Conservation (phyloP, 2,329 filamentous ascomycete genomes). For the Trichoderma endophyticum region DNA sequence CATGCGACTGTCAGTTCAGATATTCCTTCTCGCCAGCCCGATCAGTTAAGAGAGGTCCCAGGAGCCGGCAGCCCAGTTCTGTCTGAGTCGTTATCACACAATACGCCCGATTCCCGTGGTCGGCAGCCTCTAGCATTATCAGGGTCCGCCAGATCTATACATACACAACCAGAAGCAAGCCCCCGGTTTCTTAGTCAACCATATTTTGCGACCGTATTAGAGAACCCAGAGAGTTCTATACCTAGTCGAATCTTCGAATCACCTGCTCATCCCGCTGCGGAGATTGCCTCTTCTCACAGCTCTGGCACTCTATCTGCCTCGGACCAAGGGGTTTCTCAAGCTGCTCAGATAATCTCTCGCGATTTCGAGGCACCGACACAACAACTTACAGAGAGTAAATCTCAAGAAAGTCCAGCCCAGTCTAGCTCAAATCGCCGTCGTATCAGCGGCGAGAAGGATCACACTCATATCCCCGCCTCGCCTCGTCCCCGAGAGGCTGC, state of each 20-base stretch:
- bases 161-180: constrained; percentile 5
- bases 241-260: constrained; percentile 10
- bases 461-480: neutral
- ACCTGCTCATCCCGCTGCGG: neutral
- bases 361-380: constrained; percentile 21
- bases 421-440: neutral
- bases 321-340: constrained; percentile 25
- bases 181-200: constrained; percentile 16
- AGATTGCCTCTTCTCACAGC: neutral
- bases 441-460: neutral
- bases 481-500: neutral
- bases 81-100: neutral
- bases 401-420: constrained; percentile 4
- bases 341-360: constrained; percentile 27
- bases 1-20: constrained; percentile 17
- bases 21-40: constrained; percentile 31
- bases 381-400: constrained; percentile 21
- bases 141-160: neutral
- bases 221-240: constrained; percentile 8
- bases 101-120: neutral
- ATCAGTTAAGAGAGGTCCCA: neutral
- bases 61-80: neutral
- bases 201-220: neutral
- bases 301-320: neutral
- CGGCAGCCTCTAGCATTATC: neutral